Conservation (phyloP, 1,284 basidiomycete species). For the Ustilago lituana region DNA sequence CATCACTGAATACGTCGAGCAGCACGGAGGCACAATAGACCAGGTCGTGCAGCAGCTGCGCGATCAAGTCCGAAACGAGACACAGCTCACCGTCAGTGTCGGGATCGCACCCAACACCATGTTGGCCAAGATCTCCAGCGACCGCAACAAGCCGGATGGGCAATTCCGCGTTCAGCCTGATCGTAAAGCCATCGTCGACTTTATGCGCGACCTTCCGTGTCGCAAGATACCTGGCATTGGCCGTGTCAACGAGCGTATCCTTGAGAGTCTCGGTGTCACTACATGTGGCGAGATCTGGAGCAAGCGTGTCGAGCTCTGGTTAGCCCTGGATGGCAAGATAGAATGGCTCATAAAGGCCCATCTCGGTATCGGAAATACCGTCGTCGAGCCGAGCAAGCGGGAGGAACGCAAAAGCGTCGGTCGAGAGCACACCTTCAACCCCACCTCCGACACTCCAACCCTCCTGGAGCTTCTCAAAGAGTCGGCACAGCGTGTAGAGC, state of each 20-base stretch:
- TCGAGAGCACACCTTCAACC: constrained; percentile 64
- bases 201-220: constrained; percentile 58
- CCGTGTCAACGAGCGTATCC: constrained; percentile 62
- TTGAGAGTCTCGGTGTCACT: constrained; percentile 54
- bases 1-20: constrained; percentile 79
- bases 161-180: constrained; percentile 55
- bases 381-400: constrained; percentile 58
- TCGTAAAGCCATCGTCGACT: constrained; percentile 51
- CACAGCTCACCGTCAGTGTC: constrained; percentile 85
- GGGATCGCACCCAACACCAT: constrained; percentile 73
- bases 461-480: constrained; percentile 50
- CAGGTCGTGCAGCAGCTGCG: constrained; percentile 75
- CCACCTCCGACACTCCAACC: constrained; percentile 40
- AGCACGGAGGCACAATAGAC: constrained; percentile 75
- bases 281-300: constrained; percentile 64
- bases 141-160: constrained; percentile 71
- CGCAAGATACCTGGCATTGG: constrained; percentile 65
- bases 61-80: constrained; percentile 45
- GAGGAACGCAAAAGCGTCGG: constrained; percentile 62
- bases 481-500: constrained; percentile 53
- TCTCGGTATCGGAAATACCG: constrained; percentile 57
- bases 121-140: constrained; percentile 85
- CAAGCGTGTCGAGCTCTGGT: constrained; percentile 56
- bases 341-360: constrained; percentile 59
- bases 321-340: constrained; percentile 54